Conservation (phyloP, 2,329 filamentous ascomycete species). For the Macrophomina tecta region DNA sequence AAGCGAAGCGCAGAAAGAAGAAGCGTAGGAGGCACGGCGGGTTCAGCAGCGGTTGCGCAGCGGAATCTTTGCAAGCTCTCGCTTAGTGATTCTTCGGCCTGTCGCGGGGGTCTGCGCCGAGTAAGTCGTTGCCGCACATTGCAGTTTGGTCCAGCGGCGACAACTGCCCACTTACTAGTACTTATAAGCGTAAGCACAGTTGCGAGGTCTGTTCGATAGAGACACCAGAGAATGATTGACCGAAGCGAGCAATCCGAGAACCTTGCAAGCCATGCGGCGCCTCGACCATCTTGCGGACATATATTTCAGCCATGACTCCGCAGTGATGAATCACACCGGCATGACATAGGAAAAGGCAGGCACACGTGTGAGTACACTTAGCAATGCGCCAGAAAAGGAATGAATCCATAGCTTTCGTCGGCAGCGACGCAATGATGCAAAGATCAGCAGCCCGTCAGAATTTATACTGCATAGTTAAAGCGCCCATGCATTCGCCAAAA, state of each 20-base stretch:
- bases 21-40: slow-evolving; percentile 2
- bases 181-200: background rate
- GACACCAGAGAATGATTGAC: background rate
- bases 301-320: background rate
- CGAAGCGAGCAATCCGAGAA: background rate
- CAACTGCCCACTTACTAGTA: background rate
- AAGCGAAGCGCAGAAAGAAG: slow-evolving; percentile 6
- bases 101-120: background rate
- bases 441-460: background rate
- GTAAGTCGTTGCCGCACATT: slow-evolving; percentile 12
- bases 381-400: too few relatives aligned
- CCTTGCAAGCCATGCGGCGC: background rate
- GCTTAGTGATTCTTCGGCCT: slow-evolving; percentile 11
- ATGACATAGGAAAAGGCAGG: background rate
- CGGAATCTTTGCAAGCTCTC: slow-evolving; percentile 18
- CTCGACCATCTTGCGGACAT: background rate
- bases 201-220: background rate
- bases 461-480: background rate
- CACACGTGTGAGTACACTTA: background rate
- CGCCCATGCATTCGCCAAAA: background rate
- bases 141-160: background rate
- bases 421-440: background rate
- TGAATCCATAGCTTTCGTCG: background rate
- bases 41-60: slow-evolving; percentile 6
- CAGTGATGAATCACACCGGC: background rate